Evolutionary conservation across 768 basidiomycete genomes (phyloP), one percentile per base, ranked within the genome.

Genomic region (Trametes cinnabarina): DNA sequence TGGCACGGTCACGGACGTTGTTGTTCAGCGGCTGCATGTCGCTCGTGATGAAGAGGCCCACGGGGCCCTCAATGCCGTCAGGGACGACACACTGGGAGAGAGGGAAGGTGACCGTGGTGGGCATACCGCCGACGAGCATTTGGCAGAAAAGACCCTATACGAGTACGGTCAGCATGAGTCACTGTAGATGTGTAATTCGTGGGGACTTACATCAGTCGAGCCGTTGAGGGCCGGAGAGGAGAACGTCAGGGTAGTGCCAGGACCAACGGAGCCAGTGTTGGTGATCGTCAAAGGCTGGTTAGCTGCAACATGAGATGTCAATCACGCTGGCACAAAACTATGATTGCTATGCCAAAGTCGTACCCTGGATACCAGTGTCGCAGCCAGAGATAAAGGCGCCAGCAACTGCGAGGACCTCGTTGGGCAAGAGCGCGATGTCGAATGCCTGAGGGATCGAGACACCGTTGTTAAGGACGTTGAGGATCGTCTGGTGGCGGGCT

Each of bases 401-500:
- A 32, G 86, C 88, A 51, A 92, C 74, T 17, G 88, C 84, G 42
- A 92, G 79, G 25, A 91, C 82, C 68, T 92, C 87, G 35, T 72
- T 72, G 11, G 90, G 88, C 12, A 74, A 74, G n/a, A 94, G 74
- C 7, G 84, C 76, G 23, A 92, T 74, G 68, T 94, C 92, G 67
- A 92, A 93, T 1, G 87, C 76, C 42, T 79, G 70, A 4, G 90
- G 85, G 54, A 89, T 82, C 17, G 84, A 76, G 3, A 77, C 78
- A 15, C 82, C 85, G 58, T 79, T 78, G 42, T 79, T 80, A 51
- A 94, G 64, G 60, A 91, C 65, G 74, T 93, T 92, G 50, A 92
- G 79, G 41, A 93, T 71, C 1, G 87, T 85, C 69, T 88, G 85
- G 65, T 94, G 92, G 46, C 92, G 86, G n/a, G 90, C 86, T 67